Percentiles rank a stretch among this genome's conserved stretches.
Evolutionary conservation across 495 filamentous ascomycete species (phyloP).

Genomic region (Aspergillus heteromorphus): DNA sequence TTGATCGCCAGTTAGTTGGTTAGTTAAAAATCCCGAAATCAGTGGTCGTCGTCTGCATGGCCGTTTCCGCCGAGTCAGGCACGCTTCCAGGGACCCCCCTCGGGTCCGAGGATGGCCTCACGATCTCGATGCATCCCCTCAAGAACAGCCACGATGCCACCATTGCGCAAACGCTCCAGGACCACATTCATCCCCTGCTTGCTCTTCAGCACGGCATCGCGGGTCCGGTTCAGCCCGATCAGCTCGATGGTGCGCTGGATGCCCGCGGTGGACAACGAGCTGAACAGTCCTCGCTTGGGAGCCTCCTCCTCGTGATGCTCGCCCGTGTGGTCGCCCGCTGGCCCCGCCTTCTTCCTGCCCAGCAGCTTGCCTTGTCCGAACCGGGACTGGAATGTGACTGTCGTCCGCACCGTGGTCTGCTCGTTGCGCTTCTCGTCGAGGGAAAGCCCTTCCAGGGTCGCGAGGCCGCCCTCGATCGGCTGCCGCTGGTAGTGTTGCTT

Average conservation of each 20-base stretch:
- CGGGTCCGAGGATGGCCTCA: slow-evolving; percentile 40
- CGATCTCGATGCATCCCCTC: slow-evolving; percentile 77
- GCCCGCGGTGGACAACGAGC: slow-evolving; percentile 68
- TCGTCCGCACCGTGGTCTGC: slow-evolving; percentile 78
- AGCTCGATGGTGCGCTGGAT: slow-evolving; percentile 87
- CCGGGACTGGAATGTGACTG: slow-evolving; percentile 77
- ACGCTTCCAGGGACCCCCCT: slow-evolving; percentile 43
- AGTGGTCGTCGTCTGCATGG: slow-evolving; percentile 27
- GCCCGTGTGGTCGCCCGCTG: slow-evolving; percentile 17
- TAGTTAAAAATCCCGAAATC: background rate
- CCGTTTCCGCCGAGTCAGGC: slow-evolving; percentile 39
- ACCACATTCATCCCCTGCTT: slow-evolving; percentile 96
- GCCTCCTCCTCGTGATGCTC: slow-evolving; percentile 48
- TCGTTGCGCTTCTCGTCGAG: slow-evolving; percentile 42
- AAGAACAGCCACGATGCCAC: slow-evolving; percentile 77
- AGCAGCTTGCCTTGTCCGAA: slow-evolving; percentile 69
- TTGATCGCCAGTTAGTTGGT: too few relatives aligned
- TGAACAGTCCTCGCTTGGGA: slow-evolving; percentile 58
- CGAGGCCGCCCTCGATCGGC: slow-evolving; percentile 17
- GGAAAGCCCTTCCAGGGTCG: slow-evolving; percentile 22
- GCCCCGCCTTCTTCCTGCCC: slow-evolving; percentile 37
- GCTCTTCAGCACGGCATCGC: slow-evolving; percentile 77
- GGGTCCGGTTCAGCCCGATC: slow-evolving; percentile 77
- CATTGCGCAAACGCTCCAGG: slow-evolving; percentile 73
- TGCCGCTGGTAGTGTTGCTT: slow-evolving; percentile 68